Percentiles rank a stretch among this genome's conserved stretches.
These are phyloP conservation scores for Poronia punctata DNA, from an alignment of 495 filamentous ascomycete species.

Conservation along the genomic window DNA sequence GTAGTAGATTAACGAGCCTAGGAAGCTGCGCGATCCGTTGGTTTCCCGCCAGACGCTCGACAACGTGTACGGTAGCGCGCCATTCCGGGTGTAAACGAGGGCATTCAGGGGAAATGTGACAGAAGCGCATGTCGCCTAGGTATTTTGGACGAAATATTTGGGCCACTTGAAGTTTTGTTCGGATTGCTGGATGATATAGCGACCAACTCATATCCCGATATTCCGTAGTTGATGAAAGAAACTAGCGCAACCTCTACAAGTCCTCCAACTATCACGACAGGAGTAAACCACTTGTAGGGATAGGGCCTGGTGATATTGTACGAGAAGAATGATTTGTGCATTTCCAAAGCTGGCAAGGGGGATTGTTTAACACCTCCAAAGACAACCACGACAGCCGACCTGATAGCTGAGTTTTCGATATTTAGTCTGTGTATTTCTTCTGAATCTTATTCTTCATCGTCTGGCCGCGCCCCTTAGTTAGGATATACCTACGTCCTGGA, in stretches of 20 bases:
- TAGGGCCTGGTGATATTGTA: background rate
- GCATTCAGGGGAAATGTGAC: background rate
- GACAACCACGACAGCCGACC: no score
- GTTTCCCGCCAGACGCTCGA: background rate
- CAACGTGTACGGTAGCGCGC: background rate
- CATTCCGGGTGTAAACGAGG: conserved; percentile 1
- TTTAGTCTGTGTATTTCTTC: no score
- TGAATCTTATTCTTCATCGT: no score
- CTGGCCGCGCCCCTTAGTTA: no score
- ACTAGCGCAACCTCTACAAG: background rate
- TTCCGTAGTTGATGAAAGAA: background rate
- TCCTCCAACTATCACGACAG: background rate
- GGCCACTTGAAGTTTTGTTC: no score
- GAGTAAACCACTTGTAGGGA: conserved; percentile 1
- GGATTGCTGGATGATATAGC: background rate
- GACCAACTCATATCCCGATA: background rate
- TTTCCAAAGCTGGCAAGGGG: no score
- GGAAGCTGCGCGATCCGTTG: background rate
- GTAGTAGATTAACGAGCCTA: background rate
- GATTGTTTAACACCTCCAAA: no score
- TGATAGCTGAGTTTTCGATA: no score
- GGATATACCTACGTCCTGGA: no score
- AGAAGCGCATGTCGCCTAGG: background rate
- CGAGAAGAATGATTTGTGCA: background rate
- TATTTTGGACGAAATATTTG: background rate